Conservation (phyloP, 1,284 basidiomycete genomes). For the Afroboletus lepidellus region DNA sequence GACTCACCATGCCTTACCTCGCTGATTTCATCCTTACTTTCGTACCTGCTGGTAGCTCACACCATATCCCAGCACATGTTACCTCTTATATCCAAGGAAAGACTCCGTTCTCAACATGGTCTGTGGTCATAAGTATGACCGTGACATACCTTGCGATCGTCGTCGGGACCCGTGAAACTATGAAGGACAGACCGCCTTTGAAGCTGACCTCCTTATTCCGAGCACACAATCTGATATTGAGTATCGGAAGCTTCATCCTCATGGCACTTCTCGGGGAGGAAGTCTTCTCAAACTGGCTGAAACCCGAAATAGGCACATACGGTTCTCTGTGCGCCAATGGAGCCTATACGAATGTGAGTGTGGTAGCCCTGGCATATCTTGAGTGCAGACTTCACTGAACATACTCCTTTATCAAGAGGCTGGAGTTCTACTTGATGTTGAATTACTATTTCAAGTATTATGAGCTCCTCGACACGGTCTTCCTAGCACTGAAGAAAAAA, state of each 20-base stretch:
- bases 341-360: constrained; percentile 80
- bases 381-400: constrained; percentile 4
- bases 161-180: constrained; percentile 81
- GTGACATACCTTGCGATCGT: constrained; percentile 81
- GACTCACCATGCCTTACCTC: constrained; percentile 58
- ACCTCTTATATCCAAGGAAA: constrained; percentile 65
- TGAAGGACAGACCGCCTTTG: constrained; percentile 73
- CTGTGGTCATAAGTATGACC: constrained; percentile 67
- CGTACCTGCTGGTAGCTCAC: constrained; percentile 45
- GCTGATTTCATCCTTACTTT: constrained; percentile 62
- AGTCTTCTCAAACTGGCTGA: constrained; percentile 72
- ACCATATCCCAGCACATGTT: constrained; percentile 56
- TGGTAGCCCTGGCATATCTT: constrained; percentile 2
- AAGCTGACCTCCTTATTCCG: constrained; percentile 87
- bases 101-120: constrained; percentile 78
- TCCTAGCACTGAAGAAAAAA: constrained; percentile 96
- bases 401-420: constrained; percentile 43
- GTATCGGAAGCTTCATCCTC: constrained; percentile 75
- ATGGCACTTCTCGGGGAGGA: constrained; percentile 86
- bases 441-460: constrained; percentile 96
- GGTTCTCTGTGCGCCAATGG: constrained; percentile 71
- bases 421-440: constrained; percentile 92
- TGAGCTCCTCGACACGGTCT: constrained; percentile 93
- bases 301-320: constrained; percentile 72
- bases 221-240: constrained; percentile 87